A percentile compares a stretch with the other conserved stretches of the same genome.
phyloP scores from a whole-genome alignment of 2,329 filamentous ascomycete genomes.

The Pseudogymnoascus sp. region DNA sequence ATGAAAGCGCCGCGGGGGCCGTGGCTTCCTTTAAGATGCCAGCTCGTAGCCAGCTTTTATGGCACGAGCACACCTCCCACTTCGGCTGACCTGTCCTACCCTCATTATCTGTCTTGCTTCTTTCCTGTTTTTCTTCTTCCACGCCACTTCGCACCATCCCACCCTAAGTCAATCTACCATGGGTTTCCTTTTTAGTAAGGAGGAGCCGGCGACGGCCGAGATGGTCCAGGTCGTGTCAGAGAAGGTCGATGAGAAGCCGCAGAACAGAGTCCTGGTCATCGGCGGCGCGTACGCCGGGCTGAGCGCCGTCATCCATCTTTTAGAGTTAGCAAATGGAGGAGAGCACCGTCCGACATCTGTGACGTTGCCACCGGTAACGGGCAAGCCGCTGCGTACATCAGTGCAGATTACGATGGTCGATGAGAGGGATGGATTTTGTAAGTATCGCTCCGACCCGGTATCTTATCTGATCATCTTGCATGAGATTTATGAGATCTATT shows the following conservation, averaged over 20 bases:
- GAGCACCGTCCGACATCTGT: constrained; percentile 18
- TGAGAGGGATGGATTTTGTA: constrained; percentile 77
- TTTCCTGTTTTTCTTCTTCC: not conserved
- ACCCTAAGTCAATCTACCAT: not conserved
- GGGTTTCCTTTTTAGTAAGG: constrained; percentile 2
- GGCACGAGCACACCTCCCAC: not conserved
- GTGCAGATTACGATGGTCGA: constrained; percentile 67
- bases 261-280: constrained; percentile 50
- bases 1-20: not conserved
- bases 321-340: constrained; percentile 54
- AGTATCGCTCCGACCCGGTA: constrained; percentile 24
- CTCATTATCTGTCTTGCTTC: not conserved
- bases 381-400: constrained; percentile 37
- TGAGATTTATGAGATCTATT: not conserved
- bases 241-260: not conserved
- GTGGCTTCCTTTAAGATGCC: constrained; percentile 4
- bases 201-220: constrained; percentile 18
- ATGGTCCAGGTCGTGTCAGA: constrained; percentile 16
- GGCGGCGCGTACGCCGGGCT: constrained; percentile 69
- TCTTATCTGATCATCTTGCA: constrained; percentile 1
- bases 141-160: not conserved
- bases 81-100: not conserved
- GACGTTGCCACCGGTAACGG: constrained; percentile 12
- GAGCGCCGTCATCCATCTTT: constrained; percentile 55
- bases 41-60: not conserved